Evolutionary conservation across 2,329 filamentous ascomycete species (phyloP).

Genomic region (Ploettnerulaceae sp.): DNA sequence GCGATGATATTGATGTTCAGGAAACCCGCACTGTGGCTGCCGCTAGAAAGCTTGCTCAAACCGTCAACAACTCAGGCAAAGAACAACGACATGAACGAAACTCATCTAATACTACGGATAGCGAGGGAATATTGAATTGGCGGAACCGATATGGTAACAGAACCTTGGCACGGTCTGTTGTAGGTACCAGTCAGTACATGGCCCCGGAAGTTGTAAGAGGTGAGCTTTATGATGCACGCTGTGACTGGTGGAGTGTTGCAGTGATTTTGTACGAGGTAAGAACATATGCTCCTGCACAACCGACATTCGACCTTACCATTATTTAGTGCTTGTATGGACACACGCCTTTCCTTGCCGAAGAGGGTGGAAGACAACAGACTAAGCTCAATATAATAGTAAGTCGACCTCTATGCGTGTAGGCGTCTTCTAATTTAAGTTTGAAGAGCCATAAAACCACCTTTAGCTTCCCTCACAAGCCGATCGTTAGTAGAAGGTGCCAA

Average conservation of each 20-base stretch:
- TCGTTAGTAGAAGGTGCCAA: slow-evolving; percentile 66
- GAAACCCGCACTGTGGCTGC: slow-evolving; percentile 49
- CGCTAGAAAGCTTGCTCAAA: slow-evolving; percentile 40
- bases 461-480: slow-evolving; percentile 61
- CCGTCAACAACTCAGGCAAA: slow-evolving; percentile 30
- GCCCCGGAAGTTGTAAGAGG: slow-evolving; percentile 87
- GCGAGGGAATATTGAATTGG: slow-evolving; percentile 60
- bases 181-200: slow-evolving; percentile 98
- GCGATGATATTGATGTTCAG: slow-evolving; percentile 61
- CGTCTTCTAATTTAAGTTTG: too few relatives aligned
- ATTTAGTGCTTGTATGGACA: slow-evolving; percentile 76
- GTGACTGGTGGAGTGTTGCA: slow-evolving; percentile 96
- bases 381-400: slow-evolving; percentile 79
- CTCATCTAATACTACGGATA: slow-evolving; percentile 24
- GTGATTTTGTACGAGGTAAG: slow-evolving; percentile 81
- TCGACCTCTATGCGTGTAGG: too few relatives aligned
- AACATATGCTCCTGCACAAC: not conserved
- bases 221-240: slow-evolving; percentile 81
- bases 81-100: slow-evolving; percentile 38
- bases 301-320: not conserved
- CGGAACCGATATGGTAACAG: slow-evolving; percentile 65
- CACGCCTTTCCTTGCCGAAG: slow-evolving; percentile 82
- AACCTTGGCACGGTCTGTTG: slow-evolving; percentile 74
- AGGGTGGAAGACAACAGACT: slow-evolving; percentile 67
- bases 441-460: slow-evolving; percentile 65